Conservation (phyloP, 495 filamentous ascomycete species). For the Podospora conica region DNA sequence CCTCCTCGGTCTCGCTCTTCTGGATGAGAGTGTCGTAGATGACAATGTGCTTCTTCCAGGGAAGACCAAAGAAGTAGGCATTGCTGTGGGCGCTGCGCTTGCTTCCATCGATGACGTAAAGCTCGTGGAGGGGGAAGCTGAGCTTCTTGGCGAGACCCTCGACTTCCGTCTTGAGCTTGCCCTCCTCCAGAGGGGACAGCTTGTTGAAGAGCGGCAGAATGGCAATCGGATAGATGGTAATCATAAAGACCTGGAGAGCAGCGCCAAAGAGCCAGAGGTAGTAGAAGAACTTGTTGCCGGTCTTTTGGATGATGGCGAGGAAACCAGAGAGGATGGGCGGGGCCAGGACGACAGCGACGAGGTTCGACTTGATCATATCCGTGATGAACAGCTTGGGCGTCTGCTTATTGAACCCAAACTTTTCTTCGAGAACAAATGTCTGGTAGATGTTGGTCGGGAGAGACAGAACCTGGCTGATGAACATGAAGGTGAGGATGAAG, state of each 20-base stretch:
- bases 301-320: constrained; percentile 84
- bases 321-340: constrained; percentile 85
- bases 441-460: constrained; percentile 84
- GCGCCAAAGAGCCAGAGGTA: constrained; percentile 93
- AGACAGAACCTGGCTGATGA: constrained; percentile 68
- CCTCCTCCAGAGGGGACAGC: constrained; percentile 83
- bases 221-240: constrained; percentile 90
- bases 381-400: constrained; percentile 81
- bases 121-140: constrained; percentile 82
- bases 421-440: constrained; percentile 92
- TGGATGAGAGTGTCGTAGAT: constrained; percentile 97
- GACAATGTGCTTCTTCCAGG: constrained; percentile 99
- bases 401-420: constrained; percentile 98
- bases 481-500: constrained; percentile 81
- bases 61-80: constrained; percentile 95
- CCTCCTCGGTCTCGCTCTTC: constrained; percentile 84
- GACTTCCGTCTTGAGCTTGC: constrained; percentile 77
- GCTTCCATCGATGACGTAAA: constrained; percentile 95
- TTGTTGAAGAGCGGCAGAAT: constrained; percentile 98
- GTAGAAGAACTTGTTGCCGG: constrained; percentile 90
- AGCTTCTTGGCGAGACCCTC: constrained; percentile 78
- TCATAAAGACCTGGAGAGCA: constrained; percentile 81
- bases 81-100: constrained; percentile 97
- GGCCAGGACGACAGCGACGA: constrained; percentile 69
- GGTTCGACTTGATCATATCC: constrained; percentile 87